Conservation (phyloP, 305 asterid species). For the Ilex paraguariensis region DNA sequence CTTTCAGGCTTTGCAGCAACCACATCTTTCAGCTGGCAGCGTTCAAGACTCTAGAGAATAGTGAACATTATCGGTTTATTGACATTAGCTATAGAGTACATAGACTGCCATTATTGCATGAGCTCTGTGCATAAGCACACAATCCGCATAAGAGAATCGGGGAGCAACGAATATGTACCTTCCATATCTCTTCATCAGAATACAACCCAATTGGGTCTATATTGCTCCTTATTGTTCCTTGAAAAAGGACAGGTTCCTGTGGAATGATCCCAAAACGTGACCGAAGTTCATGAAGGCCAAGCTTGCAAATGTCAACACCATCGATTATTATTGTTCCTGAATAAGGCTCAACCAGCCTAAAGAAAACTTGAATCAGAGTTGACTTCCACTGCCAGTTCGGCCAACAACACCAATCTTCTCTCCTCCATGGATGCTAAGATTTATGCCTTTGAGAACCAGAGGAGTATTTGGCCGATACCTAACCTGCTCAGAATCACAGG, state of each 20-base stretch:
- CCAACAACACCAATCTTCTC: conserved; percentile 1
- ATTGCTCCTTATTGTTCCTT: background rate
- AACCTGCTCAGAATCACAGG: background rate
- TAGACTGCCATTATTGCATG: too few species aligned
- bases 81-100: too few species aligned
- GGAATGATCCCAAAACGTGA: conserved; percentile 2
- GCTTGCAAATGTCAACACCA: background rate
- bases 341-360: background rate
- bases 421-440: background rate
- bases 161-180: background rate
- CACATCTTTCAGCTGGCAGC: conserved; percentile 70
- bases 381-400: background rate
- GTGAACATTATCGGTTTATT: too few species aligned
- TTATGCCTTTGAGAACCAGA: background rate
- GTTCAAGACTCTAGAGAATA: conserved; percentile 48
- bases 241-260: background rate
- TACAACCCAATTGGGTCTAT: background rate
- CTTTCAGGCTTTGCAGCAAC: conserved; percentile 56
- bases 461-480: conserved; percentile 2
- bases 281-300: background rate
- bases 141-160: too few species aligned
- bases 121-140: too few species aligned
- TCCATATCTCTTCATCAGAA: background rate
- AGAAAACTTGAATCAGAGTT: background rate
- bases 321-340: background rate